These are phyloP conservation scores for Metschnikowia reukaufii DNA, from an alignment of 805 yeast genomes.

Conservation along the genomic window DNA sequence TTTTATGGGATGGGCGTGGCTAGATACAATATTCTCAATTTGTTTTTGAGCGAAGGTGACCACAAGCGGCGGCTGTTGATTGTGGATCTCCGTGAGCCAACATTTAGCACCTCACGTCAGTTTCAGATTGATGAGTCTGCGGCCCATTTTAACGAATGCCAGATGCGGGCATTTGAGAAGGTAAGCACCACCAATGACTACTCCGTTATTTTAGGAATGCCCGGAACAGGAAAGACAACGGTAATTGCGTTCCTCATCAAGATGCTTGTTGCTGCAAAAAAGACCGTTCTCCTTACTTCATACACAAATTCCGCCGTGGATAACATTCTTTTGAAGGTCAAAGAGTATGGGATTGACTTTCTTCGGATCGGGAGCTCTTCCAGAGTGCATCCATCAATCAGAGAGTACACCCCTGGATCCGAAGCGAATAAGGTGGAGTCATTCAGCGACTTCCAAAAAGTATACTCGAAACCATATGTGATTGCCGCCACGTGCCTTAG, in stretches of 20 bases:
- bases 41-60: conserved; percentile 58
- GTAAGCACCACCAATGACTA: conserved; percentile 71
- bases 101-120: conserved; percentile 30
- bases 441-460: conserved; percentile 46
- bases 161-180: conserved; percentile 62
- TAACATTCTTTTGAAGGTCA: conserved; percentile 78
- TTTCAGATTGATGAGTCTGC: conserved; percentile 16
- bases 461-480: conserved; percentile 59
- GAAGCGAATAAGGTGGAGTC: conserved; percentile 30
- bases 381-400: conserved; percentile 63
- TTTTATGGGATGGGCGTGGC: conserved; percentile 75
- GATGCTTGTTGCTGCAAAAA: conserved; percentile 56
- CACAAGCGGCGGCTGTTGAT: conserved; percentile 44
- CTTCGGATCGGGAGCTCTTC: conserved; percentile 65
- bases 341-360: conserved; percentile 39
- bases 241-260: conserved; percentile 76
- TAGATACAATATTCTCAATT: conserved; percentile 68
- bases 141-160: conserved; percentile 64
- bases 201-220: conserved; percentile 89
- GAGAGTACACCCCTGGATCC: conserved; percentile 49
- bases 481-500: conserved; percentile 92
- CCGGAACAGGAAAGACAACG: conserved; percentile 96
- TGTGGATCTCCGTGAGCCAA: conserved; percentile 55
- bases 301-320: conserved; percentile 97
- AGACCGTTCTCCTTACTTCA: conserved; percentile 74